Evolutionary conservation across 176 grass and related monocot genomes (phyloP), one percentile per base, ranked within the genome.

Genomic region (Zoysia japonica): DNA sequence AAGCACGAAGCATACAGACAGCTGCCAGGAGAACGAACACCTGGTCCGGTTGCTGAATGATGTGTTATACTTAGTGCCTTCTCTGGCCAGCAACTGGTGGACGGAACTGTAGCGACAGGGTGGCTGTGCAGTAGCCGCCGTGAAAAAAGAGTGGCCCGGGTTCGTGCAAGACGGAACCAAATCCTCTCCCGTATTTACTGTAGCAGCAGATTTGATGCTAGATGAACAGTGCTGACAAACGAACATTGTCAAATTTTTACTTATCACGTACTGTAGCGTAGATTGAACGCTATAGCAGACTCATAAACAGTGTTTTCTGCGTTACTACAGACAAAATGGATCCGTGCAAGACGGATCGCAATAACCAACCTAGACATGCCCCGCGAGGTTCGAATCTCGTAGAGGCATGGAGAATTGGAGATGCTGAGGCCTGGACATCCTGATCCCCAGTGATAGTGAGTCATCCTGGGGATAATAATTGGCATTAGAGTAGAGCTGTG

Each of bases 11-110:
- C 70, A 7, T 39, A 14, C 62, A 74, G 70, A 14, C 62, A 74
- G 70, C 71, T 67, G 80, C 64, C 13, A 37, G 9, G 28, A 65
- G 48, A 83, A 78, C 57, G 48, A 83, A 78, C 57, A 76, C 61
- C 76, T 89, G 66, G 65, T 36, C 77, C 72, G 36, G 56, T 2
- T 6, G 48, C 55, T 5, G 45, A 72, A 71, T 69, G 35, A 74
- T 73, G 6, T 9, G 4, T 1, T 17, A 5, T 61, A 52, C 61
- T 53, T 53, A 36, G 37, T 78, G 72, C 2, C 49, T 15, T 57
- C 66, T 78, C 68, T 43, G 55, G 60, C 53, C 80, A 61, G 70
- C 38, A 45, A 4, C 39, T 5, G 80, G 74, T 88, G 75, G 61
- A 40, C 49, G 11, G 9, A 42, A 57, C 82, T 80, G 71, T 88